These are phyloP conservation scores for Quercus phellos DNA, from an alignment of 331 rosid genomes.

Conservation along the genomic window DNA sequence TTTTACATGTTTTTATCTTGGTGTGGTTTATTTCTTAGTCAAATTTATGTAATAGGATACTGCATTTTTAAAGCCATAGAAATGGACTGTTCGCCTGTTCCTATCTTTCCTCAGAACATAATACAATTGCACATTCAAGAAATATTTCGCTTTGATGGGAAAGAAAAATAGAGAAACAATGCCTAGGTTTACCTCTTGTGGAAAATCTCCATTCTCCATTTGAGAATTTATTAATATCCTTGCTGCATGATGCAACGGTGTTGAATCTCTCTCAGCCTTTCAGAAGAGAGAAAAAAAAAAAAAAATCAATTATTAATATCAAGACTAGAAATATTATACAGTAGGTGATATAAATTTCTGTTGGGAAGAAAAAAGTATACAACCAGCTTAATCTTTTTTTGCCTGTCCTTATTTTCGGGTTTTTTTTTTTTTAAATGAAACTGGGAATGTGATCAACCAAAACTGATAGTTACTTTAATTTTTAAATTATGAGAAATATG, in stretches of 20 bases:
- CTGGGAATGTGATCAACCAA: background rate
- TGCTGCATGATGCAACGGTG: conserved; percentile 75
- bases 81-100: background rate
- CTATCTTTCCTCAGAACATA: background rate
- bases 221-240: conserved; percentile 60
- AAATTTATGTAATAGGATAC: background rate
- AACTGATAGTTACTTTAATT: background rate
- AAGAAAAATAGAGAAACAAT: background rate
- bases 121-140: background rate
- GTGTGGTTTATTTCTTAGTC: background rate
- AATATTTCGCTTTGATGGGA: background rate
- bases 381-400: background rate
- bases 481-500: background rate
- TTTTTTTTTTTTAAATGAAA: background rate
- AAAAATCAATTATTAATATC: background rate
- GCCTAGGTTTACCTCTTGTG: conserved; percentile 58
- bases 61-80: background rate
- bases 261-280: conserved; percentile 72
- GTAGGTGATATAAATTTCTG: background rate
- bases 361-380: background rate
- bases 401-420: no score
- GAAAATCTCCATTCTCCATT: conserved; percentile 81
- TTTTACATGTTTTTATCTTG: background rate
- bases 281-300: background rate
- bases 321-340: background rate